Evolutionary conservation across 805 yeast genomes (phyloP).

Genomic region (Candida awuae): DNA sequence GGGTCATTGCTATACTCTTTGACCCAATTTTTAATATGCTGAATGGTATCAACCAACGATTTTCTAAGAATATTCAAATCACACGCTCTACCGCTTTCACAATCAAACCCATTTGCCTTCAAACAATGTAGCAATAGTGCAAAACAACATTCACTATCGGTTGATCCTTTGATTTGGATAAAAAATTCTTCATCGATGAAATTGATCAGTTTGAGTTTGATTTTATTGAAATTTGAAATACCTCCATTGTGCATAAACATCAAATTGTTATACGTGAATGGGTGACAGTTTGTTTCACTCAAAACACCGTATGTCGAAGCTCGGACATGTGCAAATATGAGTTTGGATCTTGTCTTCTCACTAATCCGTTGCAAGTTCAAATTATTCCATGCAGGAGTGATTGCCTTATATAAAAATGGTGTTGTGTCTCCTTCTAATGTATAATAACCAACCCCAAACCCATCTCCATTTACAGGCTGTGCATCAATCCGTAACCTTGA

Average conservation of each 20-base stretch:
- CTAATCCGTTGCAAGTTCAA: constrained; percentile 79
- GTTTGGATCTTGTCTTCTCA: constrained; percentile 72
- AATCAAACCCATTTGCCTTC: constrained; percentile 68
- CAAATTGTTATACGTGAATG: constrained; percentile 76
- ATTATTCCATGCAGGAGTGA: constrained; percentile 98
- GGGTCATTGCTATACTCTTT: constrained; percentile 58
- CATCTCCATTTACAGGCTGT: constrained; percentile 95
- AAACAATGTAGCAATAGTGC: constrained; percentile 78
- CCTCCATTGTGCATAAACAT: constrained; percentile 99
- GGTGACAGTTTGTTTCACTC: constrained; percentile 95
- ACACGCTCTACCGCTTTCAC: constrained; percentile 29
- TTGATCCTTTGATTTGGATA: constrained; percentile 78
- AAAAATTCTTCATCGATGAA: constrained; percentile 78
- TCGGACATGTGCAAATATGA: constrained; percentile 92
- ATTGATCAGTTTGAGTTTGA: constrained; percentile 65
- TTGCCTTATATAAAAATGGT: constrained; percentile 91
- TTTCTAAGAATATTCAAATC: constrained; percentile 49
- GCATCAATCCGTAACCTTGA: constrained; percentile 79
- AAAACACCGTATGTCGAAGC: constrained; percentile 94
- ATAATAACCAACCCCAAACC: constrained; percentile 96
- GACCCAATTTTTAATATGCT: constrained; percentile 72
- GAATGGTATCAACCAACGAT: constrained; percentile 70
- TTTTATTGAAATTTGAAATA: constrained; percentile 59
- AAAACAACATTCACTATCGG: constrained; percentile 94
- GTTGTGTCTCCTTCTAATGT: constrained; percentile 38